Percentiles rank a stretch among this genome's conserved stretches.
Conservation (phyloP, 371 early-diverging fungal genomes). For the Mucor plumbeus region DNA sequence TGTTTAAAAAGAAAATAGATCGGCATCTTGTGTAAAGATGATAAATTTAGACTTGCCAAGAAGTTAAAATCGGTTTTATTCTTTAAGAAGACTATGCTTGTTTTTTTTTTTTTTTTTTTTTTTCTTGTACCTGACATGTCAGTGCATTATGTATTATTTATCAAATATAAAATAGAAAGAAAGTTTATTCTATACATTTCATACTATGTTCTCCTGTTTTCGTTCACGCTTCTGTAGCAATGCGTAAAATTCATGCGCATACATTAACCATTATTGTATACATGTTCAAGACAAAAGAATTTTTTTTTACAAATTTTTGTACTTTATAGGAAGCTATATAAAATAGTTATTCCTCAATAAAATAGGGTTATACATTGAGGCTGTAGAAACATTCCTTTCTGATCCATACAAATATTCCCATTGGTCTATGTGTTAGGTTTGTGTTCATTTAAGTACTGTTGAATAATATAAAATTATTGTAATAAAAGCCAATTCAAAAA, state of each 20-base stretch:
- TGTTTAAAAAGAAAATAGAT: background rate
- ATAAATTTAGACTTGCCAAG: background rate
- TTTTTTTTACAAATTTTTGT: background rate
- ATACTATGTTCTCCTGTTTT: background rate
- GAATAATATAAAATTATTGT: too few species aligned
- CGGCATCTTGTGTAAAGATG: conserved; percentile 1
- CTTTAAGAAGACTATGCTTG: background rate
- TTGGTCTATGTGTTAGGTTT: background rate
- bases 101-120: too few species aligned
- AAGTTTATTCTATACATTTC: background rate
- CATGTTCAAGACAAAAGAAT: background rate
- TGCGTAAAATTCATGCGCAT: background rate
- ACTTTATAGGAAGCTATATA: background rate
- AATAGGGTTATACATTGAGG: background rate
- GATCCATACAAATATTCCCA: background rate
- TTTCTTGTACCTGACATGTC: background rate
- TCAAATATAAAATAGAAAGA: background rate
- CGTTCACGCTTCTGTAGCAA: background rate
- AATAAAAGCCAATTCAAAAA: too few species aligned
- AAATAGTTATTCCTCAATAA: background rate
- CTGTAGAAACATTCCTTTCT: background rate
- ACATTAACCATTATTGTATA: background rate
- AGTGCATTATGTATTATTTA: background rate
- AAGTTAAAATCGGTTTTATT: background rate
- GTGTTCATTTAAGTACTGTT: background rate